phyloP scores from a whole-genome alignment of 805 yeast genomes.

The Wickerhamia fluorescens region DNA sequence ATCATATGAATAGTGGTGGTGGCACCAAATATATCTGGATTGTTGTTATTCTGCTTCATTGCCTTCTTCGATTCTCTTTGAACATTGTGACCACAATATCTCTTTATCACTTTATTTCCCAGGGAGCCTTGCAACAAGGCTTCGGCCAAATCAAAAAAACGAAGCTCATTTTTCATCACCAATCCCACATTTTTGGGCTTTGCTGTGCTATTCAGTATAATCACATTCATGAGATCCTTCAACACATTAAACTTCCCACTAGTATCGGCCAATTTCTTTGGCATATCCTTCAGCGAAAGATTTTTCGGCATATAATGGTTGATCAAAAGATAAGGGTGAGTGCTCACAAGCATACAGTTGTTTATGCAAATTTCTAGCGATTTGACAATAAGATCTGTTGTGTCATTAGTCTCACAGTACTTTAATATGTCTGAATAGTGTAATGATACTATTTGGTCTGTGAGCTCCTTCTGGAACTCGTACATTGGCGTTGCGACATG shows the following conservation, averaged over 20 bases:
- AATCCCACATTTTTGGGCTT: conserved; percentile 52
- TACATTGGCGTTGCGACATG: conserved; percentile 77
- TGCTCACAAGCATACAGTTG: conserved; percentile 73
- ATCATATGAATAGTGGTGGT: conserved; percentile 9
- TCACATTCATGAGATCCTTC: conserved; percentile 52
- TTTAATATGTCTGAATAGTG: conserved; percentile 88
- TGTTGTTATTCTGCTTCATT: conserved; percentile 4
- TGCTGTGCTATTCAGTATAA: conserved; percentile 28
- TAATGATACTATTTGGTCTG: conserved; percentile 84
- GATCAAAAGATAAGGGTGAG: conserved; percentile 84
- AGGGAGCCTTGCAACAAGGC: conserved; percentile 58
- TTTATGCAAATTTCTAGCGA: conserved; percentile 67
- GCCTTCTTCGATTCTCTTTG: conserved; percentile 36
- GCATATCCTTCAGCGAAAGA: conserved; percentile 62
- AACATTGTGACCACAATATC: conserved; percentile 58
- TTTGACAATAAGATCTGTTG: conserved; percentile 53
- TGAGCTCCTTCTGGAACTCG: conserved; percentile 79
- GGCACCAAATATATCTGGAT: neutral
- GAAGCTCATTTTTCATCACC: conserved; percentile 59
- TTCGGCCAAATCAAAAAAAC: conserved; percentile 63
- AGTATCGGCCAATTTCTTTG: conserved; percentile 63
- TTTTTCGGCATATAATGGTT: conserved; percentile 82
- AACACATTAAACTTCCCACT: conserved; percentile 79
- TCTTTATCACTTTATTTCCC: conserved; percentile 40
- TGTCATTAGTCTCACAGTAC: conserved; percentile 62